Percentiles rank a stretch among this genome's conserved stretches.
Evolutionary conservation across 345 rosid species (phyloP).

Genomic region (Eucalyptus caleyi): DNA sequence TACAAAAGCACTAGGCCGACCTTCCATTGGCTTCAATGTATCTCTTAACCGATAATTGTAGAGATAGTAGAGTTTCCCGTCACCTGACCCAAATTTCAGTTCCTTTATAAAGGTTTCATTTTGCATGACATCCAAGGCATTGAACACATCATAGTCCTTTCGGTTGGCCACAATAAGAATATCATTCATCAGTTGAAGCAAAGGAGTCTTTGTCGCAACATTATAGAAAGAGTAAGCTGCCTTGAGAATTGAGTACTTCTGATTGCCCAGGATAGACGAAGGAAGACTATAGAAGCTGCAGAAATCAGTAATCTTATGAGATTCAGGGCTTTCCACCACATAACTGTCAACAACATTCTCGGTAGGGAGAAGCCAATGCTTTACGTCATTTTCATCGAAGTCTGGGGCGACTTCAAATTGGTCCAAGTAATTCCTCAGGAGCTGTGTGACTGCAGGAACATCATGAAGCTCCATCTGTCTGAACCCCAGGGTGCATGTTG

Average conservation of each 20-base stretch:
- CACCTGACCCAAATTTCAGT: constrained; percentile 43
- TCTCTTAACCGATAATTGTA: constrained; percentile 27
- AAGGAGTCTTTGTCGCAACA: constrained; percentile 28
- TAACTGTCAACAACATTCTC: constrained; percentile 73
- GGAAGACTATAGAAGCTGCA: constrained; percentile 56
- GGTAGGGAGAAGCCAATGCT: constrained; percentile 81
- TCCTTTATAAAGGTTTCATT: constrained; percentile 41
- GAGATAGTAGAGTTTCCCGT: constrained; percentile 41
- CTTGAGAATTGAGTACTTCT: constrained; percentile 19
- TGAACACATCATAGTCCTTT: constrained; percentile 56
- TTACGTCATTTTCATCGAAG: constrained; percentile 70
- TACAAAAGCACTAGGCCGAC: constrained; percentile 59
- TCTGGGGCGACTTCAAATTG: constrained; percentile 78
- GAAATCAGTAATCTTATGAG: constrained; percentile 80
- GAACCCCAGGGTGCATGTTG: constrained; percentile 73
- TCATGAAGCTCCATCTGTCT: constrained; percentile 80
- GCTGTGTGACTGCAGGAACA: constrained; percentile 69
- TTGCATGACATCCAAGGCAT: constrained; percentile 38
- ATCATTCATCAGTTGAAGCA: constrained; percentile 45
- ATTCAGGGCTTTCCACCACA: constrained; percentile 78
- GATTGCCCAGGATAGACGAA: constrained; percentile 37
- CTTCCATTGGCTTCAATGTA: constrained; percentile 19
- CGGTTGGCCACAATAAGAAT: constrained; percentile 33
- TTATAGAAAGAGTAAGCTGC: constrained; percentile 47
- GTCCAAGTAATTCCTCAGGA: constrained; percentile 58